These are phyloP conservation scores for Nannochloris sp. DNA, from an alignment of 139 green algal species.

Conservation along the genomic window DNA sequence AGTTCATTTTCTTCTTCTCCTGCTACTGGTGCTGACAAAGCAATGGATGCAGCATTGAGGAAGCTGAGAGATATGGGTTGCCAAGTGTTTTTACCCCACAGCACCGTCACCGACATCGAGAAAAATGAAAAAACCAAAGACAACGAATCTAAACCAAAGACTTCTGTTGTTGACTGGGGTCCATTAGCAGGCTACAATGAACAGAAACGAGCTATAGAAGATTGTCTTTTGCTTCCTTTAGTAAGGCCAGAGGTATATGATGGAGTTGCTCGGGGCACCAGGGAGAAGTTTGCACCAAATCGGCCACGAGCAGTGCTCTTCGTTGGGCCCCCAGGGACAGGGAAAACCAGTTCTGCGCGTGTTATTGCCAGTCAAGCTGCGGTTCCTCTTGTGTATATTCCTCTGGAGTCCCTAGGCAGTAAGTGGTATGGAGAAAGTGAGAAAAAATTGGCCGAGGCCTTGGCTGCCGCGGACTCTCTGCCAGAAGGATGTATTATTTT, in stretches of 20 bases:
- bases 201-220: constrained; percentile 86
- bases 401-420: constrained; percentile 66
- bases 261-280: constrained; percentile 47
- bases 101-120: not conserved
- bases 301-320: constrained; percentile 80
- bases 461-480: constrained; percentile 22
- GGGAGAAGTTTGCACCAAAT: constrained; percentile 34
- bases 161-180: not conserved
- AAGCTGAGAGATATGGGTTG: not conserved
- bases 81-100: not conserved
- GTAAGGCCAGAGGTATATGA: constrained; percentile 75
- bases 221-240: constrained; percentile 76
- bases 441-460: constrained; percentile 51
- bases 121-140: not conserved
- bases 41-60: not conserved
- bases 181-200: constrained; percentile 70
- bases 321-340: constrained; percentile 75
- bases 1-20: too few species aligned
- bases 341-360: constrained; percentile 82
- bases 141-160: too few species aligned
- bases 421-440: constrained; percentile 87
- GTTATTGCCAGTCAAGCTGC: constrained; percentile 58
- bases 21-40: not conserved
- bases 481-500: constrained; percentile 65
- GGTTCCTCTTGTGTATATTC: constrained; percentile 87